Evolutionary conservation across 495 filamentous ascomycete genomes (phyloP), one percentile per base, ranked within the genome.

Genomic region (Rhizodiscina lignyota): DNA sequence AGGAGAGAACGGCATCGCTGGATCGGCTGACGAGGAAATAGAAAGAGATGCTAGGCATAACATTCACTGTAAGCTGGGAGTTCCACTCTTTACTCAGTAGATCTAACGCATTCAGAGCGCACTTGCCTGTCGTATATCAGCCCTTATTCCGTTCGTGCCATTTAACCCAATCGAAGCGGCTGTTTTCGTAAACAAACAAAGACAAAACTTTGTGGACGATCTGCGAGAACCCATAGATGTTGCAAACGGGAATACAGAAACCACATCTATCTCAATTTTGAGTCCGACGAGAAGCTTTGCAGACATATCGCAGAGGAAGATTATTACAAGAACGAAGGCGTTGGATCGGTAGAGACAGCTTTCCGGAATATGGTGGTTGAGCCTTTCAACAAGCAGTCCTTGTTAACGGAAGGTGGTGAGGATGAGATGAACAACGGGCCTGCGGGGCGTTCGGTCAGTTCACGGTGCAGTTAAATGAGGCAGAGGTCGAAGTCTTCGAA

Each of bases 91-190:
- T n/a, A n/a, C n/a, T n/a, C n/a, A n/a, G n/a, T n/a, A n/a, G n/a
- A n/a, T n/a, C n/a, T n/a, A n/a, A n/a, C n/a, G n/a, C n/a, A n/a
- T n/a, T n/a, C n/a, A n/a, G n/a, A n/a, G n/a, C n/a, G n/a, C n/a
- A n/a, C 30, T 66, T 12, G 42, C 56, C 1, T 55, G 60, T 11
- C 48, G 64, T n/a, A 56, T 67, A 5, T 54, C 52, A 1, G 42
- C 45, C 4, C 49, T 67, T n/a, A 36, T 67, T 10, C 64, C 64
- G 12, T 67, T 67, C 41, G 44, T 67, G 2, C 54, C 62, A 4
- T 67, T 67, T 39, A 52, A 55, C 1, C 35, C 41, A 2, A 43
- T 35, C 1, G 64, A 68, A 43, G 54, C 58, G 33, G 52, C 52
- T 5, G 44, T 67, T 1, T 39, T 64, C 8, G 59, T 50, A 4